Percentiles rank a stretch among this genome's conserved stretches.
These are phyloP conservation scores for Cordyceps sp. DNA, from an alignment of 2,329 filamentous ascomycete species.

Conservation along the genomic window DNA sequence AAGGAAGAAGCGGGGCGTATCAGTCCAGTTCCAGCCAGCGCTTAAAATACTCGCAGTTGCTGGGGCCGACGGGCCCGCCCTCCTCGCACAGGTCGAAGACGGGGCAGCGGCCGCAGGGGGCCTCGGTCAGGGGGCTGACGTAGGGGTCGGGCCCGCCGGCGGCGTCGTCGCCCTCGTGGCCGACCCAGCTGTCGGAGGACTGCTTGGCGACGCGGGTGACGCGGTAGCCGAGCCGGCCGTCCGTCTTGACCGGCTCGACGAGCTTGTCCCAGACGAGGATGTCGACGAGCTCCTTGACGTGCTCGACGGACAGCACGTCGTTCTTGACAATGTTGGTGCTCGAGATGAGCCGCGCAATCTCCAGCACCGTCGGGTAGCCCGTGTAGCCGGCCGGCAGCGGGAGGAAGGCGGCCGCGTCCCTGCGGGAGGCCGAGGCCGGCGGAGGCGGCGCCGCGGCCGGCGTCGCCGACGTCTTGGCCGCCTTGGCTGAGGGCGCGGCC, in stretches of 20 bases:
- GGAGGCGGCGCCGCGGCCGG: too few relatives aligned
- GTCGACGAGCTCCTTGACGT: slow-evolving; percentile 74
- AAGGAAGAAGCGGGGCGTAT: too few relatives aligned
- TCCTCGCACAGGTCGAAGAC: slow-evolving; percentile 88
- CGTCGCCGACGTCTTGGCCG: slow-evolving; percentile 8
- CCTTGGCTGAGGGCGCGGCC: slow-evolving; percentile 7
- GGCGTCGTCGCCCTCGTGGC: slow-evolving; percentile 18
- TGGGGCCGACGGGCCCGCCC: slow-evolving; percentile 76
- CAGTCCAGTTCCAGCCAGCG: slow-evolving; percentile 56
- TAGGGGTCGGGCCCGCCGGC: slow-evolving; percentile 23
- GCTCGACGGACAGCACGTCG: slow-evolving; percentile 51
- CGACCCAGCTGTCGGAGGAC: slow-evolving; percentile 22
- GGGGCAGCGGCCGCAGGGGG: slow-evolving; percentile 80
- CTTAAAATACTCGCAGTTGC: slow-evolving; percentile 81
- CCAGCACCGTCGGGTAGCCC: slow-evolving; percentile 63
- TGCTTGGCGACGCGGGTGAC: slow-evolving; percentile 32
- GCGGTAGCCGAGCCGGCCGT: slow-evolving; percentile 33
- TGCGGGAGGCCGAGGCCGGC: slow-evolving; percentile 11
- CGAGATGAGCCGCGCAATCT: slow-evolving; percentile 62
- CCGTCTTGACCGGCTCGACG: slow-evolving; percentile 47
- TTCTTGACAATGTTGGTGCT: slow-evolving; percentile 54
- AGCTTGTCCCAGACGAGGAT: slow-evolving; percentile 80
- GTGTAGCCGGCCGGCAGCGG: slow-evolving; percentile 50
- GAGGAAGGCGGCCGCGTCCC: slow-evolving; percentile 24
- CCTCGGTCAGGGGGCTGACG: slow-evolving; percentile 67